A percentile compares a stretch with the other conserved stretches of the same genome.
Conservation (phyloP, 192 early-diverging fungal genomes). For the Oehlia diaphana region DNA sequence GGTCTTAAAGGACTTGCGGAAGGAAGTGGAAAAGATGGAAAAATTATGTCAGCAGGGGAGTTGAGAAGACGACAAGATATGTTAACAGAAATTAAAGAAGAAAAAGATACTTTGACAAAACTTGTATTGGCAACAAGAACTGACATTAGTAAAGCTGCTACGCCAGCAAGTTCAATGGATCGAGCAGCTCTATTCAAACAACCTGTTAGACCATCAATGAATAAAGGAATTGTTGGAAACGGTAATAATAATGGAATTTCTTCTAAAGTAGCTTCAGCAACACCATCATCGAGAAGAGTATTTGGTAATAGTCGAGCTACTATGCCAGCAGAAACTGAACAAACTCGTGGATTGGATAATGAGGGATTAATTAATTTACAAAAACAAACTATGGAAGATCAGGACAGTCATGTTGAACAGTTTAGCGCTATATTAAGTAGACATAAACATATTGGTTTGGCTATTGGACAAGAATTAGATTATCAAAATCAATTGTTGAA, state of each 20-base stretch:
- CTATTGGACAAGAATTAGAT: slow-evolving; percentile 90
- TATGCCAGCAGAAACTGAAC: slow-evolving; percentile 71
- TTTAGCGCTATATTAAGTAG: slow-evolving; percentile 74
- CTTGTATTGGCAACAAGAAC: slow-evolving; percentile 55
- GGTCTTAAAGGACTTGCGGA: slow-evolving; percentile 54
- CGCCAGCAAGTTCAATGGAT: slow-evolving; percentile 46
- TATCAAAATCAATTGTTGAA: slow-evolving; percentile 86
- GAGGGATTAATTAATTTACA: slow-evolving; percentile 76
- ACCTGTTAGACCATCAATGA: slow-evolving; percentile 20
- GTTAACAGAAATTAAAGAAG: slow-evolving; percentile 70
- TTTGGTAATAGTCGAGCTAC: slow-evolving; percentile 66
- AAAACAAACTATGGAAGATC: slow-evolving; percentile 72
- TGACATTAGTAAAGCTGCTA: slow-evolving; percentile 39
- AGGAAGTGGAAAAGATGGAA: slow-evolving; percentile 41
- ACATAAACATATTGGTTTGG: slow-evolving; percentile 83
- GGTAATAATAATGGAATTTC: slow-evolving; percentile 16
- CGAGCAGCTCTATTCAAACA: slow-evolving; percentile 43
- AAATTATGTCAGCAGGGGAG: slow-evolving; percentile 70
- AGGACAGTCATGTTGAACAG: slow-evolving; percentile 78
- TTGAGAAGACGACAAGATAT: slow-evolving; percentile 76
- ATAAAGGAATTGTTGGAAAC: slow-evolving; percentile 12
- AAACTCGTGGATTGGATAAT: slow-evolving; percentile 77
- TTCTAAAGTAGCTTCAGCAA: slow-evolving; percentile 6
- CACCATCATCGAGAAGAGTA: slow-evolving; percentile 46
- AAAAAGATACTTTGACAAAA: slow-evolving; percentile 62